Conservation (phyloP, 139 green algal genomes). For the Picochlorum sp. region DNA sequence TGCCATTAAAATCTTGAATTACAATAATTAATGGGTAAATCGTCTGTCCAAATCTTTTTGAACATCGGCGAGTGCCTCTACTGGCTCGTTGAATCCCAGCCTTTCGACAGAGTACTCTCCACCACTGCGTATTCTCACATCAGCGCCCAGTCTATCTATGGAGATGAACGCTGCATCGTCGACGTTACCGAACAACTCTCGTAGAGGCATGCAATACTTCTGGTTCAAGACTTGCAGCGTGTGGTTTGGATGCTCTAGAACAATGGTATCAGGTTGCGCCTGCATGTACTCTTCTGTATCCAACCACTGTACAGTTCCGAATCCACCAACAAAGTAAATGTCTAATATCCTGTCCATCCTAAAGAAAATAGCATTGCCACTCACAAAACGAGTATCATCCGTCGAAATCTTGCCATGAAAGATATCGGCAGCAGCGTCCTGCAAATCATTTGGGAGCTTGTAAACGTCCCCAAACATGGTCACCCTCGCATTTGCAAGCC, state of each 20-base stretch:
- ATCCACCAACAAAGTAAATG: conserved; percentile 98
- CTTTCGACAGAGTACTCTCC: conserved; percentile 74
- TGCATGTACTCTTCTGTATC: conserved; percentile 75
- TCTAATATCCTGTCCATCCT: conserved; percentile 90
- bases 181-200: conserved; percentile 34
- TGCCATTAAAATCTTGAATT: not conserved
- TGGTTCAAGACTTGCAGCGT: conserved; percentile 68
- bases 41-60: not conserved
- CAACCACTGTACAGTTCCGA: conserved; percentile 91
- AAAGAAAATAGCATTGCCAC: conserved; percentile 77
- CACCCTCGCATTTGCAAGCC: conserved; percentile 91
- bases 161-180: conserved; percentile 83
- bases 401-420: conserved; percentile 63
- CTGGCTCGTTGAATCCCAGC: conserved; percentile 51
- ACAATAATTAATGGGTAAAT: not conserved
- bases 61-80: conserved; percentile 1
- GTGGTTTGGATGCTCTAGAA: conserved; percentile 40
- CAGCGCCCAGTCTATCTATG: conserved; percentile 79
- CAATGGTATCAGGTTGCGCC: conserved; percentile 71
- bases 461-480: conserved; percentile 98
- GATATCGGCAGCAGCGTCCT: conserved; percentile 61
- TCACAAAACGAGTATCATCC: conserved; percentile 50
- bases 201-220: conserved; percentile 42
- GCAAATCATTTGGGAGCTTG: conserved; percentile 68
- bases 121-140: conserved; percentile 71